Percentiles rank a stretch among this genome's conserved stretches.
Evolutionary conservation across 768 basidiomycete species (phyloP).

Genomic region (Psilocybe tampanensis): DNA sequence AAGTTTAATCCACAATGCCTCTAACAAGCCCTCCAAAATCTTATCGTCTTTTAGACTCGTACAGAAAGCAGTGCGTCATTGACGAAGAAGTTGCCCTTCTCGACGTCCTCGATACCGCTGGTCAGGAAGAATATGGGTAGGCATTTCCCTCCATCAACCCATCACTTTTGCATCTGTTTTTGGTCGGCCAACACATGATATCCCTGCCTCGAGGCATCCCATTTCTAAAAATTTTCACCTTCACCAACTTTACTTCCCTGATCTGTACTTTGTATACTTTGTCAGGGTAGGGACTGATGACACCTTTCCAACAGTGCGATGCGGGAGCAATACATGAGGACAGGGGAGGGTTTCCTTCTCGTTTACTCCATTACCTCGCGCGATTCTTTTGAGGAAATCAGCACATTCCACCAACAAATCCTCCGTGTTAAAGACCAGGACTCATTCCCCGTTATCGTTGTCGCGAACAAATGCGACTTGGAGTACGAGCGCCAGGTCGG

Average conservation of each 20-base stretch:
- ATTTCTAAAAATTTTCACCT: not conserved
- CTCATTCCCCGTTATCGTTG: slow-evolving; percentile 91
- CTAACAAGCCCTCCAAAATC: slow-evolving; percentile 2
- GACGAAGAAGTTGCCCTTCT: slow-evolving; percentile 98
- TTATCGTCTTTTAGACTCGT: slow-evolving; percentile 68
- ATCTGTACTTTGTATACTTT: not conserved
- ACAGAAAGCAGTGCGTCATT: slow-evolving; percentile 95
- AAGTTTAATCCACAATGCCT: slow-evolving; percentile 14
- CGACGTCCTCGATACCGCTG: slow-evolving; percentile 96
- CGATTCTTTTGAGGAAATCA: slow-evolving; percentile 97
- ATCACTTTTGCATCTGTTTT: slow-evolving; percentile 10
- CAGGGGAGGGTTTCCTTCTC: slow-evolving; percentile 96
- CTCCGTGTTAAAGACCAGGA: slow-evolving; percentile 96
- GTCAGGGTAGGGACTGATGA: not conserved
- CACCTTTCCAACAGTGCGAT: slow-evolving; percentile 66
- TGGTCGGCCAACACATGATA: slow-evolving; percentile 13
- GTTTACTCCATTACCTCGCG: slow-evolving; percentile 99
- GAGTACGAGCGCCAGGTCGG: slow-evolving; percentile 97
- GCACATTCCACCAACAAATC: slow-evolving; percentile 95
- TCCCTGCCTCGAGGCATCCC: slow-evolving; percentile 21
- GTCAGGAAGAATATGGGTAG: slow-evolving; percentile 97
- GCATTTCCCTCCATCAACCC: slow-evolving; percentile 30
- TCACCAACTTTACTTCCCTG: not conserved
- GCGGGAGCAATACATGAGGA: slow-evolving; percentile 99
- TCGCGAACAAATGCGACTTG: slow-evolving; percentile 97